Percentiles rank a stretch among this genome's conserved stretches.
phyloP scores from a whole-genome alignment of 2,329 filamentous ascomycete genomes.

The Aspergillus flavus region DNA sequence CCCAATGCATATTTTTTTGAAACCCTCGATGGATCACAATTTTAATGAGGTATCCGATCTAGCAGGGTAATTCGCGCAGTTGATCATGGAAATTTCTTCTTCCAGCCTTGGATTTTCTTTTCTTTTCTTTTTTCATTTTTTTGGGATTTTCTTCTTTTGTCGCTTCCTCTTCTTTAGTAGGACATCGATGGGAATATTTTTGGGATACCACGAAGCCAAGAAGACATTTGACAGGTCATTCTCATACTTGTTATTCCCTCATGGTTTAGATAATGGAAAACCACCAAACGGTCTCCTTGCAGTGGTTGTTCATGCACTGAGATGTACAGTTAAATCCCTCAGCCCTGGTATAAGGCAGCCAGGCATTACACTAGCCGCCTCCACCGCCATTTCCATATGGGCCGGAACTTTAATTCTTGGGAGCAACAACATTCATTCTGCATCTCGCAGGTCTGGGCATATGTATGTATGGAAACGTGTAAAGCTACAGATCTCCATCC shows the following conservation, averaged over 20 bases:
- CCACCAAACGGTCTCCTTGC: neutral
- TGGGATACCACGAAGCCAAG: neutral
- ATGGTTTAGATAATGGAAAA: slow-evolving; percentile 3
- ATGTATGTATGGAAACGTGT: neutral
- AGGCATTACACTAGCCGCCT: neutral
- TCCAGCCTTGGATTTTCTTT: neutral
- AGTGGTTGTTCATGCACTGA: neutral
- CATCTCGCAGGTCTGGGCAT: neutral
- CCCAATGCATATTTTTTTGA: neutral
- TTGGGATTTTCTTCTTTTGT: neutral
- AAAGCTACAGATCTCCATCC: neutral
- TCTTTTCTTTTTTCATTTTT: neutral
- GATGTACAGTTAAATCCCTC: neutral
- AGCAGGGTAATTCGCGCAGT: slow-evolving; percentile 28
- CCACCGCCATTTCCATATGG: neutral
- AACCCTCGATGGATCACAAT: neutral
- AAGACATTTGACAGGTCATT: neutral
- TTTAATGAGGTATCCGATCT: slow-evolving; percentile 10
- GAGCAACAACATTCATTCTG: neutral
- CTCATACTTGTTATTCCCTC: slow-evolving; percentile 11
- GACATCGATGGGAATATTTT: neutral
- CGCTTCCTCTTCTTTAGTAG: neutral
- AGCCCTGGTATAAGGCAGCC: slow-evolving; percentile 3
- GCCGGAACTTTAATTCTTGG: neutral
- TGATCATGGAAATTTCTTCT: slow-evolving; percentile 16